These are phyloP conservation scores for Didymella keratinophila DNA, from an alignment of 2,329 filamentous ascomycete species.

Conservation along the genomic window DNA sequence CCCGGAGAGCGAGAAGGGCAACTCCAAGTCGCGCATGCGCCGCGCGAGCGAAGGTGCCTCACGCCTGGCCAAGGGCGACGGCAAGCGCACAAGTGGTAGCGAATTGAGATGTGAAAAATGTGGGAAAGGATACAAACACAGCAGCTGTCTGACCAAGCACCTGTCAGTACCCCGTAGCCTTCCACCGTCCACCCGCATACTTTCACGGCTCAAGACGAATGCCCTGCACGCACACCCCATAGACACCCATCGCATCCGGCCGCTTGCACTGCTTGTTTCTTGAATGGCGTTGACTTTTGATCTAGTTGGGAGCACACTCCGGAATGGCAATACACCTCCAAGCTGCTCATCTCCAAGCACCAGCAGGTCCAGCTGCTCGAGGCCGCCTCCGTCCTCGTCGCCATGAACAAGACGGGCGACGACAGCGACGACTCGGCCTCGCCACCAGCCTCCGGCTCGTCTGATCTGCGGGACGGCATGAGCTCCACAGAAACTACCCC, in stretches of 20 bases:
- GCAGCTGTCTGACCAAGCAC: constrained; percentile 99
- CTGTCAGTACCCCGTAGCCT: constrained; percentile 82
- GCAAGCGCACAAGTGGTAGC: constrained; percentile 77
- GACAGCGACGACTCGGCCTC: constrained; percentile 84
- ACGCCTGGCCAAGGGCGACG: constrained; percentile 78
- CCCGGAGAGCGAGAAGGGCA: constrained; percentile 56
- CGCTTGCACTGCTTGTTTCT: constrained; percentile 20
- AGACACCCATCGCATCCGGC: constrained; percentile 17
- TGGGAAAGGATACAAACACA: constrained; percentile 99
- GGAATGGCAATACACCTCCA: constrained; percentile 96
- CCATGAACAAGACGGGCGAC: constrained; percentile 76
- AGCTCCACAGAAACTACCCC: constrained; percentile 95
- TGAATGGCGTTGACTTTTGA: constrained; percentile 44
- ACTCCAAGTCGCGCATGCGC: constrained; percentile 63
- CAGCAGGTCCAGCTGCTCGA: constrained; percentile 98
- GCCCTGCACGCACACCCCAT: constrained; percentile 35
- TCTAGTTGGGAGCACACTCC: constrained; percentile 98
- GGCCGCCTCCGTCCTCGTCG: constrained; percentile 92
- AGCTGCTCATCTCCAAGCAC: constrained; percentile 98
- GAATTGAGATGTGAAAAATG: constrained; percentile 97
- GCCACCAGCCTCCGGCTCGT: constrained; percentile 80
- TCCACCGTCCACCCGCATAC: constrained; percentile 52
- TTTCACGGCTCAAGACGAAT: constrained; percentile 52
- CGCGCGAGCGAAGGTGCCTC: constrained; percentile 82
- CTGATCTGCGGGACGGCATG: constrained; percentile 74